Percentiles rank a stretch among this genome's conserved stretches.
Evolutionary conservation across 1,284 basidiomycete species (phyloP).

Genomic region (Irpex sp.): DNA sequence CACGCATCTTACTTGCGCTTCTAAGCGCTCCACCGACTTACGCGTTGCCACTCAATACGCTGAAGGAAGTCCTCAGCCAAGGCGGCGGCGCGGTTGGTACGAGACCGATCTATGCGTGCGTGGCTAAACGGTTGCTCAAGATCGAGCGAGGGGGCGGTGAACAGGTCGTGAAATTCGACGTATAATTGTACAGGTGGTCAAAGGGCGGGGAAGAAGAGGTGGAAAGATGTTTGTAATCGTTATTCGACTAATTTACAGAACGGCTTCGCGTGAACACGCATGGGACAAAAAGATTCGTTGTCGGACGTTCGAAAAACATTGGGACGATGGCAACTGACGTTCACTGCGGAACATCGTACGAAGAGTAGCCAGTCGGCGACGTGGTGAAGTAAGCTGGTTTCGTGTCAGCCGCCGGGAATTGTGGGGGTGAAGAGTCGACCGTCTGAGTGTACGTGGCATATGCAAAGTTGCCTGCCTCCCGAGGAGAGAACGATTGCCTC

Average conservation of each 20-base stretch:
- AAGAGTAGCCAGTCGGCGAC: background rate
- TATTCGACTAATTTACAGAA: too few relatives aligned
- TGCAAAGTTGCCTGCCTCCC: background rate
- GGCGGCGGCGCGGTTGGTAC: conserved; percentile 40
- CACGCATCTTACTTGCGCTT: conserved; percentile 56
- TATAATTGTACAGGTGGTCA: conserved; percentile 26
- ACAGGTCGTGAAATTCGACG: conserved; percentile 68
- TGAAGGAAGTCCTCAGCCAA: conserved; percentile 53
- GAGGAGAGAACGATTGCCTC: background rate
- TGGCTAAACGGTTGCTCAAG: conserved; percentile 69
- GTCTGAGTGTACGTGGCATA: background rate
- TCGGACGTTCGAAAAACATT: background rate
- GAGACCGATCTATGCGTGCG: conserved; percentile 60
- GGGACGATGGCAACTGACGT: background rate
- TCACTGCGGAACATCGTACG: background rate
- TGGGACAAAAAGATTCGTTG: background rate
- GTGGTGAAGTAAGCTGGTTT: background rate
- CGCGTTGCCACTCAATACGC: conserved; percentile 55
- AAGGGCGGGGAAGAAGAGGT: background rate
- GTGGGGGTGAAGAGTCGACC: too few relatives aligned
- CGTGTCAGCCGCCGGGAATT: background rate
- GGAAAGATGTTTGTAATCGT: background rate
- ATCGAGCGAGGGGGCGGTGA: conserved; percentile 71
- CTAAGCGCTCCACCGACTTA: conserved; percentile 48
- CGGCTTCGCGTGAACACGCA: background rate